A percentile compares a stretch with the other conserved stretches of the same genome.
phyloP scores from a whole-genome alignment of 2,329 filamentous ascomycete genomes.

The Pseudocercospora fuligena region DNA sequence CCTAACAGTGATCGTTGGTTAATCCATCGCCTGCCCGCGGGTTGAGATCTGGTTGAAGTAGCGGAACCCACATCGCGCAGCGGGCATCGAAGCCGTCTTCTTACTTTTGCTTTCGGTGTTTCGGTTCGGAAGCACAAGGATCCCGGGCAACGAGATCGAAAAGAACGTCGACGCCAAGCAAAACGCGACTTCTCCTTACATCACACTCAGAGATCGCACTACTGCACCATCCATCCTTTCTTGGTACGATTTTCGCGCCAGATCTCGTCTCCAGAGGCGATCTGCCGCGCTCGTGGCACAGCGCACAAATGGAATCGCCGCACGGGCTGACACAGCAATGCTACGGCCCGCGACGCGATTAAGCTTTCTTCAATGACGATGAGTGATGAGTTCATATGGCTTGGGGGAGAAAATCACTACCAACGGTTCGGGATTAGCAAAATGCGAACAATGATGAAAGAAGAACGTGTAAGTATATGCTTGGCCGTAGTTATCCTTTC shows the following conservation, averaged over 20 bases:
- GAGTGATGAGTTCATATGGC: slow-evolving; percentile 9
- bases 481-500: not conserved
- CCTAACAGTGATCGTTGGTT: too few relatives aligned
- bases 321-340: not conserved
- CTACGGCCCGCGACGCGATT: not conserved
- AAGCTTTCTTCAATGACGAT: slow-evolving; percentile 9
- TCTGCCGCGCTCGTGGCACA: not conserved
- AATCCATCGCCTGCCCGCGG: too few relatives aligned
- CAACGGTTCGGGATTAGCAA: not conserved
- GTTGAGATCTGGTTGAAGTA: too few relatives aligned
- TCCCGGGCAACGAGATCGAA: not conserved
- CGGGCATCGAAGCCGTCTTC: too few relatives aligned
- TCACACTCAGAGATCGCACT: not conserved
- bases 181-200: not conserved
- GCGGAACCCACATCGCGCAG: too few relatives aligned
- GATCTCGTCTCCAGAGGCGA: not conserved
- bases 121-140: not conserved
- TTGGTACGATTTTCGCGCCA: not conserved
- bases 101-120: not conserved
- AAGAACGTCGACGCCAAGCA: not conserved
- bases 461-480: not conserved
- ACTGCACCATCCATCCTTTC: not conserved
- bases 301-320: not conserved
- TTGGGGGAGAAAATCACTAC: not conserved
- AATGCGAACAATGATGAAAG: slow-evolving; percentile 1